Conservation (phyloP, 352 stramenopile genomes). For the Phytopythium ostracodes region DNA sequence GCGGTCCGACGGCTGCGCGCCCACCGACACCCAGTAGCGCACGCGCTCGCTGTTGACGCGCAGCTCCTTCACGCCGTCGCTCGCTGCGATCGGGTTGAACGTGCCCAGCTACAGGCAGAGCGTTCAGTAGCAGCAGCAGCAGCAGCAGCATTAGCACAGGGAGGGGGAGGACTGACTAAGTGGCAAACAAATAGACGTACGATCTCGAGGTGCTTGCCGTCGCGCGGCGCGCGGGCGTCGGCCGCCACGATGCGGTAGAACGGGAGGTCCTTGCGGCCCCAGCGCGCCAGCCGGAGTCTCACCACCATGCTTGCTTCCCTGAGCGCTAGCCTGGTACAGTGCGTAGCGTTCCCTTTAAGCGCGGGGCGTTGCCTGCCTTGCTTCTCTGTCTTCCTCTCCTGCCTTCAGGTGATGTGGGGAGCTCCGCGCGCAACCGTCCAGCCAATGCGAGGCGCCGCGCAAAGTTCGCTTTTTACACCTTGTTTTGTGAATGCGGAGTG, state of each 20-base stretch:
- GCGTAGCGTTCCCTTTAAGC: too few relatives aligned
- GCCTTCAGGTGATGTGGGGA: slow-evolving; percentile 4
- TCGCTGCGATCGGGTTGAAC: slow-evolving; percentile 83
- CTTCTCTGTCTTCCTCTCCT: too few relatives aligned
- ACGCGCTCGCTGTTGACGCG: slow-evolving; percentile 85
- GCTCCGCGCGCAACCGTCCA: background rate
- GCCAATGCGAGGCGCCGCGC: background rate
- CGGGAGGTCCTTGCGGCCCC: slow-evolving; percentile 82
- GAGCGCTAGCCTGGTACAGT: too few relatives aligned
- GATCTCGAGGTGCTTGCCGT: slow-evolving; percentile 86
- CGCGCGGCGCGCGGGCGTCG: slow-evolving; percentile 73
- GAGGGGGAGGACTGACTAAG: background rate
- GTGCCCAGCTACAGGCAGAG: slow-evolving; percentile 54
- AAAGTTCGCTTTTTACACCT: background rate
- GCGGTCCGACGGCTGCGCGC: slow-evolving; percentile 82
- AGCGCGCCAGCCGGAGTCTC: slow-evolving; percentile 81
- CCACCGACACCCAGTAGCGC: slow-evolving; percentile 86
- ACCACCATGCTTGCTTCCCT: slow-evolving; percentile 63
- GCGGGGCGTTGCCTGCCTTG: too few relatives aligned
- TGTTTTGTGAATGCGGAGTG: background rate
- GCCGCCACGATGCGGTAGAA: slow-evolving; percentile 89
- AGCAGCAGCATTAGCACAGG: background rate
- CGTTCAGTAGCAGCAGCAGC: too few relatives aligned
- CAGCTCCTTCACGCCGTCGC: slow-evolving; percentile 83
- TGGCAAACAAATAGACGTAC: too few relatives aligned